Conservation (phyloP, 495 filamentous ascomycete genomes). For the Apodospora peruviana region DNA sequence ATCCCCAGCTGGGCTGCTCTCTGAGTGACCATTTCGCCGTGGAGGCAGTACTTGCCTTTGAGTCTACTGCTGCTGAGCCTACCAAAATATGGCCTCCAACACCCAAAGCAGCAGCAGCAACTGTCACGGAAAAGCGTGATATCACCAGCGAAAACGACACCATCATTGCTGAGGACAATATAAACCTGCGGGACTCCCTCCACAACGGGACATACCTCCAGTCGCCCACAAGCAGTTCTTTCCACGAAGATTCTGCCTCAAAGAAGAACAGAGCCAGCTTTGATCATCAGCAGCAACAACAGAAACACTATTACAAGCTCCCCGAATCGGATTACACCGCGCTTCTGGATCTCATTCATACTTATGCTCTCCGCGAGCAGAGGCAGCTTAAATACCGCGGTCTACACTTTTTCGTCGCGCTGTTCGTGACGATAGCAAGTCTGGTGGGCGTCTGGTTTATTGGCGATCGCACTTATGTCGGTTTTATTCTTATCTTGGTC, state of each 20-base stretch:
- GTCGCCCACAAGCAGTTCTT: constrained; percentile 19
- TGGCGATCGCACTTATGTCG: constrained; percentile 62
- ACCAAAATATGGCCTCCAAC: too few relatives aligned
- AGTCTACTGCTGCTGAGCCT: constrained; percentile 17
- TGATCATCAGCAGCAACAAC: constrained; percentile 20
- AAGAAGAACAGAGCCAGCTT: constrained; percentile 4
- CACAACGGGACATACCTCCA: constrained; percentile 45
- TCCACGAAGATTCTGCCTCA: constrained; percentile 15
- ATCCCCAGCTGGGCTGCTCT: constrained; percentile 75
- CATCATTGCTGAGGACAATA: neutral
- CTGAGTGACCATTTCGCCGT: constrained; percentile 93
- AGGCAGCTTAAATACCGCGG: constrained; percentile 65
- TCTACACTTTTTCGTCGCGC: constrained; percentile 62
- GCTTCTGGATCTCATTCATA: constrained; percentile 61
- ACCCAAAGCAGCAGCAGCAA: too few relatives aligned
- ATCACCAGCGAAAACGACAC: neutral
- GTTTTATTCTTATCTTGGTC: constrained; percentile 75
- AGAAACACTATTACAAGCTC: constrained; percentile 6
- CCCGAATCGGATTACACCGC: constrained; percentile 55
- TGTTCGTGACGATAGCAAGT: constrained; percentile 63
- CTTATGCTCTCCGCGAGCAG: constrained; percentile 62
- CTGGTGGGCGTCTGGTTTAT: constrained; percentile 84
- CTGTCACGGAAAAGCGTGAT: too few relatives aligned
- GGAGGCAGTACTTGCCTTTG: constrained; percentile 56
- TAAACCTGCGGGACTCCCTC: constrained; percentile 57